Conservation (phyloP, 768 basidiomycete species). For the Fomitopsis pulvina region DNA sequence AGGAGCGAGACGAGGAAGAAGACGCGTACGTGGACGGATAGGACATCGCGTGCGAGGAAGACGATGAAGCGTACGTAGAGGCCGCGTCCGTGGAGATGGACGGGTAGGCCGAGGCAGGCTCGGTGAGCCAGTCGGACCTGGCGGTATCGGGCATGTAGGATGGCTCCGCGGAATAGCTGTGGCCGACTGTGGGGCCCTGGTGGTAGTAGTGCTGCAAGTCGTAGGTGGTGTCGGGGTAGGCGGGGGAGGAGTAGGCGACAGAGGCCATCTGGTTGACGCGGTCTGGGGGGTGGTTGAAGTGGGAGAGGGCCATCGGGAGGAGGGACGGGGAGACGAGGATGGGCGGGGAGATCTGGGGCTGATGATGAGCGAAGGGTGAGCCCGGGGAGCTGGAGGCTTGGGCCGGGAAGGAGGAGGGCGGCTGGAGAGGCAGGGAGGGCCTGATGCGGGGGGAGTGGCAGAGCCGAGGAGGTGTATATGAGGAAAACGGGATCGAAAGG, state of each 20-base stretch:
- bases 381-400: not conserved
- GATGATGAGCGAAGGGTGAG: not conserved
- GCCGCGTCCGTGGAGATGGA: slow-evolving; percentile 1
- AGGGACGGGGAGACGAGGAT: not conserved
- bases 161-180: not conserved
- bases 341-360: not conserved
- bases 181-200: slow-evolving; percentile 9
- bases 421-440: not conserved
- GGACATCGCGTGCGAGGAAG: not conserved
- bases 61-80: slow-evolving; percentile 1
- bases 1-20: slow-evolving; percentile 5
- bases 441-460: not conserved
- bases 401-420: not conserved
- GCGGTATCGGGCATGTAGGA: not conserved
- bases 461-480: no score
- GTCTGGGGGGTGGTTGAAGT: not conserved
- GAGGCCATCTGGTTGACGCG: not conserved
- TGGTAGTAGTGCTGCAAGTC: not conserved
- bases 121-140: not conserved
- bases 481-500: no score
- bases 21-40: slow-evolving; percentile 5
- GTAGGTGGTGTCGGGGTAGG: not conserved
- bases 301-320: not conserved
- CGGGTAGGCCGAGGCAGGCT: slow-evolving; percentile 7
- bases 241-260: not conserved